Base-by-base conservation (phyloP, 1,139 yeast genomes). In the Blastobotrys persicus region DNA sequence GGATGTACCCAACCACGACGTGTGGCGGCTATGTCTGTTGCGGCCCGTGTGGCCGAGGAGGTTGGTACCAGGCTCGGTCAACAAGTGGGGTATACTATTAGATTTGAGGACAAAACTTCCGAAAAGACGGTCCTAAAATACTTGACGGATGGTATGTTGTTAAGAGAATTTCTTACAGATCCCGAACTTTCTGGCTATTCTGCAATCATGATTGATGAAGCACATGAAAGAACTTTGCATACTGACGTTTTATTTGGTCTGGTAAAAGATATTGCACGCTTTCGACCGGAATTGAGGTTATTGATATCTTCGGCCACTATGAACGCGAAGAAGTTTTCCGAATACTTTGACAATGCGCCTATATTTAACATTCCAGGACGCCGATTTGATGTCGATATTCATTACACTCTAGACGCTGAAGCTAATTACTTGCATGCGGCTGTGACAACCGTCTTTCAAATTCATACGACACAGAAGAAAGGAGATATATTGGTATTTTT, bases 1-100 rank as follows among this genome's bases (percentile, higher is more conserved):
- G 97, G 94, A 0, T 89, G 97, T 64, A 92, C 98, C 0, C 98
- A 92, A 65, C 98, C 98, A 0, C 78, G 98, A 60, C 73, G 97
- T 60, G 96, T 91, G 13, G 98, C 98, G 0, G 98, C 98, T 0
- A 85, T 86, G 59, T 85, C 96, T 5, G 96, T 91, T 20, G 96
- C 98, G 0, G 74, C 84, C 2, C 81, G 98, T 61, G 98, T 92
- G 1, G 88, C 97, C 0, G 88, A 86, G 41, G 98, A 91, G 67
- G 78, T 87, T 72, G 86, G 85, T 0, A 79, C 81, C 20, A 68
- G 71, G 38, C 55, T 89, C 18, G 98, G 98, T 0, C 72, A 78
- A 12, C 81, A 83, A 57, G 98, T 91, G 12, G 98, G 98, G 7
- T 91, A 91, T 61, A 78, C 85, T 9, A 79, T 91, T 44, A 75